These are phyloP conservation scores for Saturnispora serradocipensis DNA, from an alignment of 805 yeast species.

Conservation along the genomic window DNA sequence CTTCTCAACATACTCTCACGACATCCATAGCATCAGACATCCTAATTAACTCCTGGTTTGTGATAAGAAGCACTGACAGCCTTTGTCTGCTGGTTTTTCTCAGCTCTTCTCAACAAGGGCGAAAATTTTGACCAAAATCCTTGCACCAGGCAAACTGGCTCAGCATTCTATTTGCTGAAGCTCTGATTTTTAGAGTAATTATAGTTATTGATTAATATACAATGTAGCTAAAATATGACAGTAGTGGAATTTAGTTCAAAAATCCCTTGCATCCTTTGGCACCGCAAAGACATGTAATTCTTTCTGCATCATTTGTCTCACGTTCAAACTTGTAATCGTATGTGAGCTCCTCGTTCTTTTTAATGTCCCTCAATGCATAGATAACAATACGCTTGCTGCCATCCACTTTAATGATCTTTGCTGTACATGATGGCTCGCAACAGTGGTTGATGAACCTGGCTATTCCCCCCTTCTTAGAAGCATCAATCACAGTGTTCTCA, in stretches of 20 bases:
- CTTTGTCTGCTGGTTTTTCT: background rate
- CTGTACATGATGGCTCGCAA: constrained; percentile 95
- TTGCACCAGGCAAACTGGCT: background rate
- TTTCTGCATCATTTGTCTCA: constrained; percentile 77
- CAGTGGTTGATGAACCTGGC: constrained; percentile 96
- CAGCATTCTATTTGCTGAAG: background rate
- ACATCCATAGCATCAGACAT: constrained; percentile 56
- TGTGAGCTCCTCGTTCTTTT: constrained; percentile 84
- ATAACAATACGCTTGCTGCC: constrained; percentile 91
- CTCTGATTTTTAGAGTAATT: no score
- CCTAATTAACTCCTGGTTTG: constrained; percentile 8
- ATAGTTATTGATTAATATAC: background rate
- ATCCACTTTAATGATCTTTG: constrained; percentile 90
- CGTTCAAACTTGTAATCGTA: constrained; percentile 94
- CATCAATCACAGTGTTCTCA: constrained; percentile 91
- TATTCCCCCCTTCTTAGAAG: constrained; percentile 94
- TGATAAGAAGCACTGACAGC: background rate
- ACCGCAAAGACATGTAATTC: constrained; percentile 91
- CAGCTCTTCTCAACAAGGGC: background rate
- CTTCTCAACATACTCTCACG: constrained; percentile 39
- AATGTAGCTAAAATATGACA: background rate
- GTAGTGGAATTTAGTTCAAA: constrained; percentile 41
- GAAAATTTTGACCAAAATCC: background rate
- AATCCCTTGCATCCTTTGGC: constrained; percentile 91
- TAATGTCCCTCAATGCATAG: constrained; percentile 83